phyloP scores from a whole-genome alignment of 1,284 basidiomycete genomes.

The Stereum hirsutum region DNA sequence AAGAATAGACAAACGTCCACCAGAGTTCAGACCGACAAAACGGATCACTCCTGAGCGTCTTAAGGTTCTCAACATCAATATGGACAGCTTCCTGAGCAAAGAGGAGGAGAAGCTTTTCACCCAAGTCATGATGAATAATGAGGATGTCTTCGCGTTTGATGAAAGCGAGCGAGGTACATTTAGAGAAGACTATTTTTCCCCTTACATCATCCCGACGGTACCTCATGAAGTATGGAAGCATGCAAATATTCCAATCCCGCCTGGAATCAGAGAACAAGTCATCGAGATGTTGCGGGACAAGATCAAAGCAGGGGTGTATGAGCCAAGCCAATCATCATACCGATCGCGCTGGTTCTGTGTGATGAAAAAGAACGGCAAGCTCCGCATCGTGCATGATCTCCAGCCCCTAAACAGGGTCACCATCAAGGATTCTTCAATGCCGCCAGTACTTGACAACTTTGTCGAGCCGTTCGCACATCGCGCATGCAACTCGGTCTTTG shows the following conservation, averaged over 20 bases:
- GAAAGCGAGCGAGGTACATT: conserved; percentile 25
- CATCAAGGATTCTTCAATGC: conserved; percentile 20
- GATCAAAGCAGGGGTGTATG: conserved; percentile 18
- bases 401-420: conserved; percentile 23
- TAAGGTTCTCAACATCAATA: conserved; percentile 15
- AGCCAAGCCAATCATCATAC: conserved; percentile 21
- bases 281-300: conserved; percentile 20
- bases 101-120: conserved; percentile 23
- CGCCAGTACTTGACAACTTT: conserved; percentile 21
- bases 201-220: conserved; percentile 24
- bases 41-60: conserved; percentile 13
- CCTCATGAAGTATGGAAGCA: conserved; percentile 25
- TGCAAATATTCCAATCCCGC: conserved; percentile 28
- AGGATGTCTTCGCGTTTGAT: conserved; percentile 22
- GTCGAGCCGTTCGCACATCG: conserved; percentile 21
- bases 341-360: conserved; percentile 21
- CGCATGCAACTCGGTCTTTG: conserved; percentile 16
- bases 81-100: conserved; percentile 16
- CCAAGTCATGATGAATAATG: conserved; percentile 19
- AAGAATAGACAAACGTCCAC: too few species aligned
- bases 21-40: too few species aligned
- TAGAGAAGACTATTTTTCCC: conserved; percentile 24
- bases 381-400: conserved; percentile 21
- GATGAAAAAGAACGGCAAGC: conserved; percentile 20
- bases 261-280: conserved; percentile 24